A percentile compares a stretch with the other conserved stretches of the same genome.
Evolutionary conservation across 2,329 filamentous ascomycete species (phyloP).

Genomic region (Coniochaeta sp.): DNA sequence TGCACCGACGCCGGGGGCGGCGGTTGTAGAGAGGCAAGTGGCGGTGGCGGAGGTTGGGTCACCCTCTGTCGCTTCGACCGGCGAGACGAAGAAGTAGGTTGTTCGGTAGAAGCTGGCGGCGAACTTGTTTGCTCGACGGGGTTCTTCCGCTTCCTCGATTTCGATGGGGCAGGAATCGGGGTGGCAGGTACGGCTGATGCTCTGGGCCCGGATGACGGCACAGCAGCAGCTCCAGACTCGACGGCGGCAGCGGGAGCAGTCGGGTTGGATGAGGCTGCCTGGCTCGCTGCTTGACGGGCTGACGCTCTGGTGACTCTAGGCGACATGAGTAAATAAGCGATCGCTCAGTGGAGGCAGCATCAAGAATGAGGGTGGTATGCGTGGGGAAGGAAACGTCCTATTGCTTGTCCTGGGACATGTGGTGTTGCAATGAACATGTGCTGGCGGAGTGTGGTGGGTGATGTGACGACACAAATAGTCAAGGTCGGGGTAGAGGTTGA

Average conservation of each 20-base stretch:
- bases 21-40: slow-evolving; percentile 22
- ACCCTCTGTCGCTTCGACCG: slow-evolving; percentile 68
- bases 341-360: slow-evolving; percentile 10
- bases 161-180: neutral
- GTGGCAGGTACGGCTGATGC: neutral
- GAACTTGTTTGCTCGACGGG: slow-evolving; percentile 42
- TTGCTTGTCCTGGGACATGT: neutral
- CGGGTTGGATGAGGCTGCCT: slow-evolving; percentile 36
- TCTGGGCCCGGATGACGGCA: slow-evolving; percentile 19
- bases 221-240: slow-evolving; percentile 26
- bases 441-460: neutral
- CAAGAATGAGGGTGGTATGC: slow-evolving; percentile 6
- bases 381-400: neutral
- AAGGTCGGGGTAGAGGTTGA: neutral
- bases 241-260: slow-evolving; percentile 28
- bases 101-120: slow-evolving; percentile 21
- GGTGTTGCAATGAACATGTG: neutral
- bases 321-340: slow-evolving; percentile 69
- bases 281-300: slow-evolving; percentile 76
- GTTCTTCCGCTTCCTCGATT: slow-evolving; percentile 70
- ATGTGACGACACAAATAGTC: neutral
- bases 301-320: slow-evolving; percentile 93
- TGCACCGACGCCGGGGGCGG: too few relatives aligned
- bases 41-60: slow-evolving; percentile 34
- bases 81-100: slow-evolving; percentile 36